These are phyloP conservation scores for Lactarius tabidus DNA, from an alignment of 768 basidiomycete species.

Conservation along the genomic window DNA sequence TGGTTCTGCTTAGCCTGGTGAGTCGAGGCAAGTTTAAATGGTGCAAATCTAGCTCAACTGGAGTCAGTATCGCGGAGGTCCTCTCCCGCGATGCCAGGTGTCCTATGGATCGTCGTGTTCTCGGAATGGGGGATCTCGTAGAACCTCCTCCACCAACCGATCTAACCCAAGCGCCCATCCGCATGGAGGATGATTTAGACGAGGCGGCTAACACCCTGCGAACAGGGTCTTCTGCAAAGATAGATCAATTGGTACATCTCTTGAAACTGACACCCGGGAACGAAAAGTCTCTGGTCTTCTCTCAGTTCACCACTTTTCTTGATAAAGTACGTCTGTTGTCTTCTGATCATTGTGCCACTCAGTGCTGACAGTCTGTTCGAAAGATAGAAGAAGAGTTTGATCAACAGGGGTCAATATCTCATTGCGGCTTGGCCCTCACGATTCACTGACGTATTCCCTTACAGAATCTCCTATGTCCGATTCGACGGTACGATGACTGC, in stretches of 20 bases:
- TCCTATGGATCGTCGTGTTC: slow-evolving; percentile 75
- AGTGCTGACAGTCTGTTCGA: neutral
- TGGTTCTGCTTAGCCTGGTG: slow-evolving; percentile 71
- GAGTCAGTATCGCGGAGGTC: slow-evolving; percentile 59
- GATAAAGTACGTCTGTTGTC: slow-evolving; percentile 52
- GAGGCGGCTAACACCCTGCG: slow-evolving; percentile 36
- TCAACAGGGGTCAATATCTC: slow-evolving; percentile 49
- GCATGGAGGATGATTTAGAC: slow-evolving; percentile 37
- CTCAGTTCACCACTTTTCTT: slow-evolving; percentile 83
- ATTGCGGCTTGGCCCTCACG: neutral
- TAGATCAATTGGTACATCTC: slow-evolving; percentile 73
- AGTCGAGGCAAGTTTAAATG: slow-evolving; percentile 17
- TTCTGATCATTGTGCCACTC: neutral
- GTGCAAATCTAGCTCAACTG: slow-evolving; percentile 8
- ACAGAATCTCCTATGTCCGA: slow-evolving; percentile 68
- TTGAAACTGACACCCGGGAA: slow-evolving; percentile 60
- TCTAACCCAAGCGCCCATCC: slow-evolving; percentile 55
- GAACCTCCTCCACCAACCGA: slow-evolving; percentile 63
- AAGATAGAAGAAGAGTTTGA: slow-evolving; percentile 71
- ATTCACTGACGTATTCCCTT: neutral
- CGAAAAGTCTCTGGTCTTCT: slow-evolving; percentile 85
- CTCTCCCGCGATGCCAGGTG: slow-evolving; percentile 71
- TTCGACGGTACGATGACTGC: slow-evolving; percentile 89
- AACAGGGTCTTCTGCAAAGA: slow-evolving; percentile 73
- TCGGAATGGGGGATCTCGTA: slow-evolving; percentile 53